A percentile compares a stretch with the other conserved stretches of the same genome.
phyloP scores from a whole-genome alignment of 1,284 basidiomycete genomes.

The Cryptococcus sp. region DNA sequence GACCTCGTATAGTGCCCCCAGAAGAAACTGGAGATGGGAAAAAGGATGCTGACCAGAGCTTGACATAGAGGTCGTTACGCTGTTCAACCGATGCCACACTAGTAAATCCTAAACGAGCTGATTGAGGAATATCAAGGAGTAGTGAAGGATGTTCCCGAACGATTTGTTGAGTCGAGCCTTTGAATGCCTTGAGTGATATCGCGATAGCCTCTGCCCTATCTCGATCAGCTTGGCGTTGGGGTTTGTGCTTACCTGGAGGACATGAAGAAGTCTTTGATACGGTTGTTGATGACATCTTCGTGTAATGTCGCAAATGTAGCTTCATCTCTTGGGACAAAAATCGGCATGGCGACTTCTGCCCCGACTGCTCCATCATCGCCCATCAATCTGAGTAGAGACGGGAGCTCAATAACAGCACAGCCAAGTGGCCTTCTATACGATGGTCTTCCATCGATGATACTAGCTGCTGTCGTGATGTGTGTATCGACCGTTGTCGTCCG shows the following conservation, averaged over 20 bases:
- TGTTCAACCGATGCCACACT: slow-evolving; percentile 94
- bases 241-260: slow-evolving; percentile 61
- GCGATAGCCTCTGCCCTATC: slow-evolving; percentile 74
- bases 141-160: slow-evolving; percentile 79
- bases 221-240: not conserved
- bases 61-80: slow-evolving; percentile 91
- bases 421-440: slow-evolving; percentile 81
- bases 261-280: slow-evolving; percentile 76
- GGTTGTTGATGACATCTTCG: slow-evolving; percentile 83
- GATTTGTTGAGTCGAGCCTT: slow-evolving; percentile 70
- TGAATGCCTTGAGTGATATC: slow-evolving; percentile 84
- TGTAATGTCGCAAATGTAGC: slow-evolving; percentile 86
- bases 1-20: slow-evolving; percentile 37
- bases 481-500: slow-evolving; percentile 29
- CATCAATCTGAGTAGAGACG: slow-evolving; percentile 59
- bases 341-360: slow-evolving; percentile 80
- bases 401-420: slow-evolving; percentile 84
- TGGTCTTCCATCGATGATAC: slow-evolving; percentile 18
- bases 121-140: slow-evolving; percentile 75
- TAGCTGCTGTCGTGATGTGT: slow-evolving; percentile 7
- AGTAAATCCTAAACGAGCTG: slow-evolving; percentile 88
- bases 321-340: slow-evolving; percentile 79
- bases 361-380: slow-evolving; percentile 53
- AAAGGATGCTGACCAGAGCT: slow-evolving; percentile 86
- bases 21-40: slow-evolving; percentile 51